phyloP scores from a whole-genome alignment of 108 stramenopile genomes.

The Bacterosira constricta region DNA sequence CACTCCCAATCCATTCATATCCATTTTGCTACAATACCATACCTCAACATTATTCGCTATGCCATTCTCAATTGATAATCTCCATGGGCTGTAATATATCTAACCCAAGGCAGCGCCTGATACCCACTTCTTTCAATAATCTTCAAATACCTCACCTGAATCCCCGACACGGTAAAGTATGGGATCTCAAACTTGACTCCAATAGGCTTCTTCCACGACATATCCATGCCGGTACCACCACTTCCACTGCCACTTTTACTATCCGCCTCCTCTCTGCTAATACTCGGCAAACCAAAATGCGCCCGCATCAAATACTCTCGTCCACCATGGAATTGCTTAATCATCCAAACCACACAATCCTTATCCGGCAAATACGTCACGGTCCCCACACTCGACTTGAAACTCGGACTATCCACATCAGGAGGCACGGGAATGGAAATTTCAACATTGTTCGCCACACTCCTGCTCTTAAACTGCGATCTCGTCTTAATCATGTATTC shows the following conservation, averaged over 20 bases:
- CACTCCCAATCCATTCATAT: no score
- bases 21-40: not conserved
- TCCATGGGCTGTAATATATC: constrained; percentile 99
- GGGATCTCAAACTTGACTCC: constrained; percentile 99
- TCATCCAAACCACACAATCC: constrained; percentile 97
- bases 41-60: constrained; percentile 48
- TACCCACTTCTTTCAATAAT: constrained; percentile 99
- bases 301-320: constrained; percentile 98
- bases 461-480: constrained; percentile 96
- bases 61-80: constrained; percentile 98
- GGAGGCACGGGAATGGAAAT: constrained; percentile 98
- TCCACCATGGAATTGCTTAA: constrained; percentile 96
- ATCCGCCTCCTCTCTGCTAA: constrained; percentile 85
- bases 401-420: constrained; percentile 98
- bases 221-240: constrained; percentile 59
- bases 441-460: constrained; percentile 99
- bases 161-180: constrained; percentile 99
- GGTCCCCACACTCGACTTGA: constrained; percentile 94
- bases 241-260: constrained; percentile 37
- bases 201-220: constrained; percentile 94
- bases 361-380: constrained; percentile 98
- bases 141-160: constrained; percentile 99
- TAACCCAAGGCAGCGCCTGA: constrained; percentile 99
- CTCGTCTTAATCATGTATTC: constrained; percentile 99
- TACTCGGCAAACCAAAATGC: constrained; percentile 98